phyloP scores from a whole-genome alignment of 495 filamentous ascomycete species.

The Venustampulla echinocandica region DNA sequence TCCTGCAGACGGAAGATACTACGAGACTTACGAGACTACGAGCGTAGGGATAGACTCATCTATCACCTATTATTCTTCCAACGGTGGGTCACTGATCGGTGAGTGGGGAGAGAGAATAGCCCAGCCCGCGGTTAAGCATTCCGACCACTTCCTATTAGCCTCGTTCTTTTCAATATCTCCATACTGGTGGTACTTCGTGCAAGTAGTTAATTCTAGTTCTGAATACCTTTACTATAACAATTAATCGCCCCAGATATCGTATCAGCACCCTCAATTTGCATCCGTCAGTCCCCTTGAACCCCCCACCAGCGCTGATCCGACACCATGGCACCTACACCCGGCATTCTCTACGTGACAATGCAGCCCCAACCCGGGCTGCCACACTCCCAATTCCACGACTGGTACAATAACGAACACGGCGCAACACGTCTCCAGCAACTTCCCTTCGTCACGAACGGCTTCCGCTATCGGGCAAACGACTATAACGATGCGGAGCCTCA shows the following conservation, averaged over 20 bases:
- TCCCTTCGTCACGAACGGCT: constrained; percentile 64
- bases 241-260: not conserved
- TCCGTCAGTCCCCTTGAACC: not conserved
- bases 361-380: constrained; percentile 55
- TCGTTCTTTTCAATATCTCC: no score
- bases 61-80: no score
- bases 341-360: constrained; percentile 74
- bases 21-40: no score
- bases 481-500: constrained; percentile 8
- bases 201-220: not conserved
- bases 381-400: constrained; percentile 70
- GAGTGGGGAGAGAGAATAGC: no score
- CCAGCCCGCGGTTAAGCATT: not conserved
- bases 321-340: constrained; percentile 30
- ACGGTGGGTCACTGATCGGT: no score
- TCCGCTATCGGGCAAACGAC: constrained; percentile 66
- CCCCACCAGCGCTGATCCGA: not conserved
- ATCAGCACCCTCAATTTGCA: no score
- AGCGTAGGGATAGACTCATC: no score
- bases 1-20: no score
- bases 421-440: constrained; percentile 65
- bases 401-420: constrained; percentile 88
- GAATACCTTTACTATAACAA: not conserved
- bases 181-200: no score
- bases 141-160: not conserved